Evolutionary conservation across 2,329 filamentous ascomycete genomes (phyloP), one percentile per base, ranked within the genome.

Genomic region (Arthroderma sp.): DNA sequence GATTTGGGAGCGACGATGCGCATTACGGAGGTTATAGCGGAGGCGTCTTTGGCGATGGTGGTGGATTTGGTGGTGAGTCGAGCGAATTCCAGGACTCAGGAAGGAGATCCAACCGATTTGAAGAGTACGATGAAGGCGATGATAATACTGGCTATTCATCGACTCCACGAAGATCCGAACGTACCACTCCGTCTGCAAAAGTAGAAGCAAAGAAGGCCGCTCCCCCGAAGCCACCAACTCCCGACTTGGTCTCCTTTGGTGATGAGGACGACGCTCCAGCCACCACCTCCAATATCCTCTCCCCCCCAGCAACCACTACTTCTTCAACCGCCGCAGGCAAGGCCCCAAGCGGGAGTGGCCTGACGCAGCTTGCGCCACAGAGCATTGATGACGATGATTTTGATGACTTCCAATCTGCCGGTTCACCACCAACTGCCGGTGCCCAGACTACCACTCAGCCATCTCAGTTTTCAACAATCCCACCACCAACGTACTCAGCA

Each of bases 51-150:
- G 89, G 89, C n/a, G 89, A 96, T 58, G 89, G 89, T 22, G 89
- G 89, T 50, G 89, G 88, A 10, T 95, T 94, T 56, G 86, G 88
- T 36, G 87, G 88, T 2, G 78, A 86, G 57, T 63, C 73, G 15
- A 77, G 73, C 53, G 83, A 85, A 42, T 93, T 83, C 66, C 74
- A 78, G 47, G 80, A 85, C 53, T 66, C 72, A 22, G 68, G 77
- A 31, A 61, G 64, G 47, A 71, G 80, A 47, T 70, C 73, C 45
- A 87, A 93, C 52, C 77, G 81, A 52, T 98, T 95, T 55, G 89
- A 96, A 55, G 91, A 95, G 64, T 98, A 98, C 57, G 88, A 98
- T 59, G 91, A 98, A 64, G 89, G 82, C 57, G 89, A 96, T 45
- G 91, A 94, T 56, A 85, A 74, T 36, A 71, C 73, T 40, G 66